These are phyloP conservation scores for Pulicaria dysenterica DNA, from an alignment of 129 eudicot species.

Conservation along the genomic window DNA sequence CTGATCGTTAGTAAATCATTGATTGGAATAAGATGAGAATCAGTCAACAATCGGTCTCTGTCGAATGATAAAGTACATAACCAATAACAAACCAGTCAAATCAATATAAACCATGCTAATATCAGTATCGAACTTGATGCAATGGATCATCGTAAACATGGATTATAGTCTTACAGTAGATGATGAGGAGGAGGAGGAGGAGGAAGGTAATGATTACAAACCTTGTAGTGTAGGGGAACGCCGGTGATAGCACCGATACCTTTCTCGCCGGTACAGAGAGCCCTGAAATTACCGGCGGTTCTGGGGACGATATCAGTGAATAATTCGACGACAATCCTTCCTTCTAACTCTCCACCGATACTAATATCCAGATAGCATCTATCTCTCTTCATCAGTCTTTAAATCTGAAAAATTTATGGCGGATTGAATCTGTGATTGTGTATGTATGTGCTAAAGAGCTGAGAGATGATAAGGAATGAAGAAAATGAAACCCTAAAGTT, in stretches of 20 bases:
- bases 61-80: no score
- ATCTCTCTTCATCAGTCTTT: constrained; percentile 43
- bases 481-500: constrained; percentile 22
- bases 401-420: neutral
- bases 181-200: constrained; percentile 1
- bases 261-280: constrained; percentile 90
- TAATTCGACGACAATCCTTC: constrained; percentile 74
- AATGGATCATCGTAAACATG: no score
- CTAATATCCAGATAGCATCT: constrained; percentile 79
- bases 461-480: neutral
- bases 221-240: constrained; percentile 91
- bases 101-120: no score
- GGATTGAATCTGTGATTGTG: neutral
- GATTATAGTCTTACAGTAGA: neutral
- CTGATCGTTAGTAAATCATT: no score
- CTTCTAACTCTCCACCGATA: constrained; percentile 90
- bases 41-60: no score
- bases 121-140: no score
- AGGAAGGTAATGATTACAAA: neutral
- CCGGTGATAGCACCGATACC: constrained; percentile 74
- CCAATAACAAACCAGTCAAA: no score
- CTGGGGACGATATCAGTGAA: constrained; percentile 79
- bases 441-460: constrained; percentile 12
- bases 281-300: constrained; percentile 79
- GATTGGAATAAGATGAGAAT: no score